phyloP scores from a whole-genome alignment of 441 rosid species.

The Eruca vesicaria region DNA sequence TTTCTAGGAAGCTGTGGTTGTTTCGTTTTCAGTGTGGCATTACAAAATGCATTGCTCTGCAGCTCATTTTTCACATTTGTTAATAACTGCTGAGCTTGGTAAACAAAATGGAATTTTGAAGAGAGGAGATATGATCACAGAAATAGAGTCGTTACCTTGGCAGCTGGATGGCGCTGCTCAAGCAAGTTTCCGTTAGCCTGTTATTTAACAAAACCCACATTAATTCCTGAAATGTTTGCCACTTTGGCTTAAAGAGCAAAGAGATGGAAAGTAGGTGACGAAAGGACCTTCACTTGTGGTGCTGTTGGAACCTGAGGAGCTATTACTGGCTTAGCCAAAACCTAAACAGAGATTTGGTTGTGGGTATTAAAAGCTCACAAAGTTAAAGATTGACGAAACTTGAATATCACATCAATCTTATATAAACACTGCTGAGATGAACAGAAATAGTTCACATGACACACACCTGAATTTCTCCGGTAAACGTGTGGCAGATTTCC shows the following conservation, averaged over 20 bases:
- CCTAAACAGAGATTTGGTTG: no score
- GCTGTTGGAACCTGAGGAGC: constrained; percentile 25
- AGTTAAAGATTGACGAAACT: no score
- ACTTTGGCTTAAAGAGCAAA: constrained; percentile 10
- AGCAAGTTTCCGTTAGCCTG: constrained; percentile 23
- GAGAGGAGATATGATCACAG: constrained; percentile 1
- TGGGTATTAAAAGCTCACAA: no score
- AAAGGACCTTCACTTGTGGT: constrained; percentile 47
- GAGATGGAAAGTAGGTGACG: constrained; percentile 1
- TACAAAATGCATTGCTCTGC: constrained; percentile 14
- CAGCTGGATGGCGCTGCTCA: background rate
- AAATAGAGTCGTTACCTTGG: constrained; percentile 29
- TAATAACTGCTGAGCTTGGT: no score
- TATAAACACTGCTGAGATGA: background rate
- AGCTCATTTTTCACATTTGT: constrained; percentile 6
- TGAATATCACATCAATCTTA: background rate
- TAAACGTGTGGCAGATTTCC: constrained; percentile 50
- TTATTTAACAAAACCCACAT: constrained; percentile 7
- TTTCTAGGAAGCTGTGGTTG: constrained; percentile 39
- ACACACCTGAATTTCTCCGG: constrained; percentile 60
- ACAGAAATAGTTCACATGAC: background rate
- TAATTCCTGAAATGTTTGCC: constrained; percentile 10
- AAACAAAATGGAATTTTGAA: background rate
- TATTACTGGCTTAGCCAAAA: constrained; percentile 20
- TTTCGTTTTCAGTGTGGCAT: background rate